Evolutionary conservation across 73 alveolate species (phyloP), one percentile per base, ranked within the genome.

Genomic region (Loxodes magnus): DNA sequence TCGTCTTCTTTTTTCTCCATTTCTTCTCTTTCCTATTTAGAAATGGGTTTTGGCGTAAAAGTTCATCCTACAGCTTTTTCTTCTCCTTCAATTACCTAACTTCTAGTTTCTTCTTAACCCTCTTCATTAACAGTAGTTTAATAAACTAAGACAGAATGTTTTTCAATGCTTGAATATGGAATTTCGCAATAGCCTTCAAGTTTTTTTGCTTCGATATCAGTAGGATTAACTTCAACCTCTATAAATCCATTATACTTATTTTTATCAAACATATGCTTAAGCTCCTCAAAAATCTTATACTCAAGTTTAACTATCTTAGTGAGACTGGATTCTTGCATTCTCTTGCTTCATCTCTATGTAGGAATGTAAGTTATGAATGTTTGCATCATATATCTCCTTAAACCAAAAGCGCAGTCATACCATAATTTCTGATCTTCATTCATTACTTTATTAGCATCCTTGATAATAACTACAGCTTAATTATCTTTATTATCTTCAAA

Each of bases 81-180:
- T 46, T 46, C 10, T 46, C 27, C 59, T 7, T 46, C 59, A 46
- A 5, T n/a, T 9, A 20, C 35, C 20, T 25, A 23, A n/a, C 27
- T 41, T 24, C 39, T 46, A 46, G 59, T 37, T 19, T 46, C 59
- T 46, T 46, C 59, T 7, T 12, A 5, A 6, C 37, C 37, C n/a
- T 46, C 59, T 2, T 41, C 27, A 2, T 46, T 14, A 5, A 41
- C 43, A 0, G 30, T 6, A 25, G 27, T 2, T 19, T 46, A 37
- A 46, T 19, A 46, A 22, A 46, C 46, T 2, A 25, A 25, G n/a
- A n/a, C n/a, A n/a, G n/a, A 21, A 24, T 21, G 16, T 10, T 17
- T 46, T 46, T 46, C 3, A 21, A 7, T 24, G 22, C 59, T 10
- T 41, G 43, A 46, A 46, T n/a, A 46, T 2, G 59, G 59, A 2